These are phyloP conservation scores for Centella asiatica DNA, from an alignment of 129 eudicot species.

Conservation along the genomic window DNA sequence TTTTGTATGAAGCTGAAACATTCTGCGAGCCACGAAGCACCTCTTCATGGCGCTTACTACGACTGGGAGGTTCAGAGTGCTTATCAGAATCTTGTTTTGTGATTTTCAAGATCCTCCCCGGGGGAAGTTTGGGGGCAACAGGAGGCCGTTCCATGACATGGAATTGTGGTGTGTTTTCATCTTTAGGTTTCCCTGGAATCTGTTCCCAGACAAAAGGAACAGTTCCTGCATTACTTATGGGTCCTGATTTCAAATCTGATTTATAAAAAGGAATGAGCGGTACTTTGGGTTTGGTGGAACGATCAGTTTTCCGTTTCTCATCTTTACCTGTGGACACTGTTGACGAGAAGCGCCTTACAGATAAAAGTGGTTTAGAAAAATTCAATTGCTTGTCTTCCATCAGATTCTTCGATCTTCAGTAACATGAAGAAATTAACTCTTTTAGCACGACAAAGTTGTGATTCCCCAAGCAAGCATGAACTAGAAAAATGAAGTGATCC, in stretches of 20 bases:
- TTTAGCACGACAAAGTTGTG: not conserved
- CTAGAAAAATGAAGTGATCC: not conserved
- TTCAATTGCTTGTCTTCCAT: constrained; percentile 64
- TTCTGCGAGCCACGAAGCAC: not conserved
- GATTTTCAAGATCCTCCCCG: constrained; percentile 43
- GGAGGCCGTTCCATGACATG: constrained; percentile 23
- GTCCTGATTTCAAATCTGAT: constrained; percentile 49
- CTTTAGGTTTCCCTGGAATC: constrained; percentile 81
- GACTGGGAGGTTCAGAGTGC: constrained; percentile 6
- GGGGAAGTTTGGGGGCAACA: constrained; percentile 61
- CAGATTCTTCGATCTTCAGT: constrained; percentile 14
- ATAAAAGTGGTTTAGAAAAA: constrained; percentile 50
- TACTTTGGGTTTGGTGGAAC: constrained; percentile 10
- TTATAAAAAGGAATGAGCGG: constrained; percentile 32
- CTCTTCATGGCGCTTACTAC: constrained; percentile 8
- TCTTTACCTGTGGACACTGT: constrained; percentile 18
- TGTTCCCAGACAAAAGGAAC: constrained; percentile 86
- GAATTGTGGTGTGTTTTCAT: constrained; percentile 26
- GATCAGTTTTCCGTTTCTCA: constrained; percentile 18
- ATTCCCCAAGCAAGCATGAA: not conserved
- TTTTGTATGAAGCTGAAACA: constrained; percentile 7
- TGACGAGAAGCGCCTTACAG: constrained; percentile 61
- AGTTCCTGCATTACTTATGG: constrained; percentile 47
- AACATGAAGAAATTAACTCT: constrained; percentile 10
- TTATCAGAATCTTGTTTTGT: constrained; percentile 21